These are phyloP conservation scores for Exophiala mesophila DNA, from an alignment of 2,329 filamentous ascomycete genomes.

Conservation along the genomic window DNA sequence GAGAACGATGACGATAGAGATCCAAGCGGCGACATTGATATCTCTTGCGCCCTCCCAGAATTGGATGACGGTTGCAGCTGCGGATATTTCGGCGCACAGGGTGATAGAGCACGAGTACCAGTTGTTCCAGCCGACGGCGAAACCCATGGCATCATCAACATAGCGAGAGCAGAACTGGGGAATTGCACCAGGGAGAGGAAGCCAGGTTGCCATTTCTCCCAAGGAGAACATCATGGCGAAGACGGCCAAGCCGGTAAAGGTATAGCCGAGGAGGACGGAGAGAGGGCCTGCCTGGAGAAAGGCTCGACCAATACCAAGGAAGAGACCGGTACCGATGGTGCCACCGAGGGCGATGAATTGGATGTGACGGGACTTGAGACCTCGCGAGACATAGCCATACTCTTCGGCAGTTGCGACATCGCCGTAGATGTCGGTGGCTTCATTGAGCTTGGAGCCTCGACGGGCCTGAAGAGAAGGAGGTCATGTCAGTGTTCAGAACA, in stretches of 20 bases:
- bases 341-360: conserved; percentile 37
- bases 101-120: conserved; percentile 42
- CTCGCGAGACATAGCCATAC: conserved; percentile 32
- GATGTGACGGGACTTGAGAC: conserved; percentile 37
- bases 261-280: conserved; percentile 35
- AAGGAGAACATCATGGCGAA: conserved; percentile 35
- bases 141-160: conserved; percentile 41
- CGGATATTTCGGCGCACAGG: conserved; percentile 55
- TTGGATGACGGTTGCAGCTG: conserved; percentile 59
- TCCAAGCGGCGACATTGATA: conserved; percentile 32
- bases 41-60: conserved; percentile 49
- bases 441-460: conserved; percentile 28
- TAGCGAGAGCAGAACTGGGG: conserved; percentile 39
- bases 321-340: conserved; percentile 36
- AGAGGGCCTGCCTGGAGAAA: conserved; percentile 34
- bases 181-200: conserved; percentile 38
- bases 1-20: conserved; percentile 23
- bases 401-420: conserved; percentile 44
- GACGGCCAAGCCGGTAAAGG: conserved; percentile 29
- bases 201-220: conserved; percentile 41
- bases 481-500: conserved; percentile 1
- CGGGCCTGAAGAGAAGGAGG: conserved; percentile 12
- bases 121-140: conserved; percentile 45
- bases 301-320: conserved; percentile 35
- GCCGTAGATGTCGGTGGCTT: conserved; percentile 51